A percentile compares a stretch with the other conserved stretches of the same genome.
These are phyloP conservation scores for Scedosporium minutisporum DNA, from an alignment of 2,329 filamentous ascomycete genomes.

Conservation along the genomic window DNA sequence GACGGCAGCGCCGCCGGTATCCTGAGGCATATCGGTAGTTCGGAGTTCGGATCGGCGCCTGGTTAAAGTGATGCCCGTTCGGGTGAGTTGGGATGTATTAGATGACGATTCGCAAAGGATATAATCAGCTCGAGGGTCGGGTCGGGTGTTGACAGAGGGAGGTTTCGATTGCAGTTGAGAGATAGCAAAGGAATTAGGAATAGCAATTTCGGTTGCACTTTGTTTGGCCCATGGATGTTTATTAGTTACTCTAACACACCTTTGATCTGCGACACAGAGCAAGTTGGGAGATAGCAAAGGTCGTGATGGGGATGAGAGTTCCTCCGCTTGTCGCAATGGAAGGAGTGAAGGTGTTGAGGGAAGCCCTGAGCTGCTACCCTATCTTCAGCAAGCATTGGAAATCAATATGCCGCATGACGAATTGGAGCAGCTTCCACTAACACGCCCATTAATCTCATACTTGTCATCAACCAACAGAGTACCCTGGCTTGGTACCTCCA, in stretches of 20 bases:
- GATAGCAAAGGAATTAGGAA: too few relatives aligned
- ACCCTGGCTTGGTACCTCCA: not conserved
- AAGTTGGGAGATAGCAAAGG: not conserved
- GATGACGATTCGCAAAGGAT: not conserved
- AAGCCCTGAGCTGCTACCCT: too few relatives aligned
- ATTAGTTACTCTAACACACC: too few relatives aligned
- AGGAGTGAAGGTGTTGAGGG: not conserved
- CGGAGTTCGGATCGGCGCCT: not conserved
- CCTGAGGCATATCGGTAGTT: conserved; percentile 3
- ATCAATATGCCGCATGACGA: not conserved
- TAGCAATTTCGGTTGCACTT: too few relatives aligned
- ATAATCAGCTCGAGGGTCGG: too few relatives aligned
- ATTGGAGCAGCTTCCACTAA: not conserved
- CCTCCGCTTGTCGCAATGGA: not conserved
- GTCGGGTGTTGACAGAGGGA: too few relatives aligned
- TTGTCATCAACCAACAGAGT: too few relatives aligned
- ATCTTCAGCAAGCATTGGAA: not conserved
- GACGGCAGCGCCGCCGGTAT: not conserved
- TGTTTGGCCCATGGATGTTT: too few relatives aligned
- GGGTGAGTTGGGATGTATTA: not conserved
- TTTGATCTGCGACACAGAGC: not conserved
- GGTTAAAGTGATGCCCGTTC: not conserved
- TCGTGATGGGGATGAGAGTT: not conserved
- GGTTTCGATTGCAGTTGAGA: too few relatives aligned
- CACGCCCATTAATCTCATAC: not conserved